These are phyloP conservation scores for Hippophae gyantsensis DNA, from an alignment of 306 rosid species.

Conservation along the genomic window DNA sequence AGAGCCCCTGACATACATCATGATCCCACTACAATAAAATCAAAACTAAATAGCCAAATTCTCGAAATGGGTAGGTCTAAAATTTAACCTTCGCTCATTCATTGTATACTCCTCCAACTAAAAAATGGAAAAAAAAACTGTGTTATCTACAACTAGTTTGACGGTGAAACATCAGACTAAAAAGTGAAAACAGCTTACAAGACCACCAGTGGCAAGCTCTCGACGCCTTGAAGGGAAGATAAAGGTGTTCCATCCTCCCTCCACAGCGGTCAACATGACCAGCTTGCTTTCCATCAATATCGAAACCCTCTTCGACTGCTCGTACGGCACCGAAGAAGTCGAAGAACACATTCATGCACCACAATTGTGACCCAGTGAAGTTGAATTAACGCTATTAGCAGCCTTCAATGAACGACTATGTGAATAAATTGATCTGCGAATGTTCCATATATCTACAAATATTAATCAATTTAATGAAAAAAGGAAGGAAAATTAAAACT, in stretches of 20 bases:
- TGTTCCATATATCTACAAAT: conserved; percentile 24
- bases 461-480: neutral
- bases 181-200: conserved; percentile 31
- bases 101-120: too few species aligned
- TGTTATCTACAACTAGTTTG: neutral
- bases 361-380: conserved; percentile 16
- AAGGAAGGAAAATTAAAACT: neutral
- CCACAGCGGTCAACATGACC: conserved; percentile 83
- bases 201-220: conserved; percentile 68
- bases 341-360: conserved; percentile 26
- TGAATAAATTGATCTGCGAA: conserved; percentile 22
- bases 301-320: conserved; percentile 63
- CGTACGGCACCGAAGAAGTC: conserved; percentile 22
- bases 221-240: conserved; percentile 39
- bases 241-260: conserved; percentile 86
- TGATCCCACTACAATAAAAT: neutral
- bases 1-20: neutral
- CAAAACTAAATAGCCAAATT: neutral
- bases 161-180: neutral
- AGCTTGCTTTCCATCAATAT: conserved; percentile 61
- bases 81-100: neutral
- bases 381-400: conserved; percentile 7
- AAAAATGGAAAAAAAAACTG: neutral
- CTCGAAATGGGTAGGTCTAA: neutral
- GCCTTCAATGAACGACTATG: conserved; percentile 4